A percentile compares a stretch with the other conserved stretches of the same genome.
Conservation (phyloP, 371 early-diverging fungal species). For the Syncephalastrum sp. region DNA sequence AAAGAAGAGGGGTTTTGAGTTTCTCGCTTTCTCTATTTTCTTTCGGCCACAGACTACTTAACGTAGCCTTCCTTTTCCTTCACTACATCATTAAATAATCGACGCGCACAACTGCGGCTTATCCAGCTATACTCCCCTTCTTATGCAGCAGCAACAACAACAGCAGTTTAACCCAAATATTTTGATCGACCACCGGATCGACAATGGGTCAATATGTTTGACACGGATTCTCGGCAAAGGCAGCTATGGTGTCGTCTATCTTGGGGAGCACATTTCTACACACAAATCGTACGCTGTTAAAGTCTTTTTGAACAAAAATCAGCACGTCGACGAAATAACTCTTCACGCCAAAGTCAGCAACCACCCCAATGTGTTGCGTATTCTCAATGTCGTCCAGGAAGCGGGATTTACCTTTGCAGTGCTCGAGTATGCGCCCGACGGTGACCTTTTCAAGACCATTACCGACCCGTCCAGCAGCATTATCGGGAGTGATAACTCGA, state of each 20-base stretch:
- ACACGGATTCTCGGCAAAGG: conserved; percentile 62
- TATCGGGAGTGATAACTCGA: conserved; percentile 60
- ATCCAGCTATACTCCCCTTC: too few relatives aligned
- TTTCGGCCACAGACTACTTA: too few relatives aligned
- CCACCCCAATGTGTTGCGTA: conserved; percentile 67
- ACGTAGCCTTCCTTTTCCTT: too few relatives aligned
- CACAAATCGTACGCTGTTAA: conserved; percentile 59
- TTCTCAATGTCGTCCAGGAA: conserved; percentile 73
- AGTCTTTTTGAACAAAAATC: conserved; percentile 50
- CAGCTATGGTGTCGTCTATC: conserved; percentile 68
- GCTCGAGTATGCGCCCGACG: conserved; percentile 75
- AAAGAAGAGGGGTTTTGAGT: too few relatives aligned
- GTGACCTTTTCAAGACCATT: conserved; percentile 74
- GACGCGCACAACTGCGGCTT: too few relatives aligned
- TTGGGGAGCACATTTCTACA: conserved; percentile 38
- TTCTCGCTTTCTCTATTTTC: too few relatives aligned
- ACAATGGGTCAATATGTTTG: conserved; percentile 30
- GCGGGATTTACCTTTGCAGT: conserved; percentile 69
- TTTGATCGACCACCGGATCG: conserved; percentile 15
- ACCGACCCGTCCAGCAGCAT: conserved; percentile 47
- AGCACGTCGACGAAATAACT: conserved; percentile 30
- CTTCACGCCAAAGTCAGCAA: conserved; percentile 62
- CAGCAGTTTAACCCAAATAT: too few relatives aligned
- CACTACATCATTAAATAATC: too few relatives aligned
- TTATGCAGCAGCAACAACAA: too few relatives aligned